Conservation (phyloP, 1,284 basidiomycete species). For the Sparassis latifolia region DNA sequence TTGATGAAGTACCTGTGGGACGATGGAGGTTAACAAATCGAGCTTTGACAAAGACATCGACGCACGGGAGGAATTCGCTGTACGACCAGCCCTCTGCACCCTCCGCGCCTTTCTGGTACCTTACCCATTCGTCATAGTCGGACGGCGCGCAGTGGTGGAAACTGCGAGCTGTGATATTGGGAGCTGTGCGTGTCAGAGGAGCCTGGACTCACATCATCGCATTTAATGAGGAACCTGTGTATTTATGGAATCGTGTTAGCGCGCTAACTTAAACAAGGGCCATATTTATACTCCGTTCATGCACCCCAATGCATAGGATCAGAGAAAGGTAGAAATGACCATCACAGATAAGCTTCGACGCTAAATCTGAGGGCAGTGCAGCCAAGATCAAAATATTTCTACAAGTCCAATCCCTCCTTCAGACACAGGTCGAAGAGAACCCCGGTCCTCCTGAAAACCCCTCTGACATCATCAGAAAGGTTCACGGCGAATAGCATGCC, state of each 20-base stretch:
- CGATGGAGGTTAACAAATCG: not conserved
- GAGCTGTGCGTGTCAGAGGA: not conserved
- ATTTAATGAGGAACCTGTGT: constrained; percentile 55
- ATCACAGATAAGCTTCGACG: no score
- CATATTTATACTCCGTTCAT: no score
- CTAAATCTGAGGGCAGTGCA: no score
- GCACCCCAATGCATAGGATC: no score
- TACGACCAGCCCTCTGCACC: constrained; percentile 53
- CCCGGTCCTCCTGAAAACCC: no score
- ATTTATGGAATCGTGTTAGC: not conserved
- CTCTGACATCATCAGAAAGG: no score
- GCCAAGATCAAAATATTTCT: no score
- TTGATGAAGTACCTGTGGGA: constrained; percentile 49
- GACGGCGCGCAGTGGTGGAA: constrained; percentile 62
- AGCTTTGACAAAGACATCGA: not conserved
- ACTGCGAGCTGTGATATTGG: constrained; percentile 27
- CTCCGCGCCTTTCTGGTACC: constrained; percentile 40
- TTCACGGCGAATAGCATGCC: no score
- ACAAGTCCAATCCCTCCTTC: no score
- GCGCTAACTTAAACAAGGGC: no score
- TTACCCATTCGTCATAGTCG: constrained; percentile 66
- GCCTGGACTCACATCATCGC: constrained; percentile 48
- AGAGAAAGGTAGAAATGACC: no score
- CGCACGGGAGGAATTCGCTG: constrained; percentile 43
- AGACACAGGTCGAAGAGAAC: no score